Evolutionary conservation across 345 rosid genomes (phyloP).

Genomic region (Barbarea vulgaris): DNA sequence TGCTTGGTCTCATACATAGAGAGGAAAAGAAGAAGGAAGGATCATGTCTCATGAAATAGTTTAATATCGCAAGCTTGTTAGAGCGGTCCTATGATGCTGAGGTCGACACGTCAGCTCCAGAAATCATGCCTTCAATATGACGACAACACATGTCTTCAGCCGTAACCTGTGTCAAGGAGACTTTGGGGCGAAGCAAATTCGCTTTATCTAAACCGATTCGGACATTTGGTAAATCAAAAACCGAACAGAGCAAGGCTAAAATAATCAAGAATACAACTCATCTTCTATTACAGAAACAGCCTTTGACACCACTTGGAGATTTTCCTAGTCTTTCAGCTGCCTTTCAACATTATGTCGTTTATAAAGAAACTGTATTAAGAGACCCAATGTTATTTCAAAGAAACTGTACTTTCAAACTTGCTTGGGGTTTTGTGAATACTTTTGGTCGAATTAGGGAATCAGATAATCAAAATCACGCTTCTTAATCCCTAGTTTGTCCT

Average conservation of each 20-base stretch:
- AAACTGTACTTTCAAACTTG: background rate
- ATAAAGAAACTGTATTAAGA: background rate
- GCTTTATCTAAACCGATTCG: background rate
- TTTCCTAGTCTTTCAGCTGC: background rate
- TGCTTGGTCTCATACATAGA: background rate
- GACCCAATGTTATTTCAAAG: background rate
- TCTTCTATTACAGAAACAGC: background rate
- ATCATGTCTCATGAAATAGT: background rate
- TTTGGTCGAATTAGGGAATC: background rate
- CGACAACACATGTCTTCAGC: slow-evolving; percentile 34
- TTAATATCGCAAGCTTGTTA: slow-evolving; percentile 1
- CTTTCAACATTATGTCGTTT: background rate
- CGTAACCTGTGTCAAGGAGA: slow-evolving; percentile 4
- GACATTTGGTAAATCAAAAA: background rate
- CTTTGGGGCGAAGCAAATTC: background rate
- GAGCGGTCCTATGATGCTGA: slow-evolving; percentile 25
- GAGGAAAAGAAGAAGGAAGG: background rate
- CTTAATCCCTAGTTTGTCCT: background rate
- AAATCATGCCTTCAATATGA: slow-evolving; percentile 30
- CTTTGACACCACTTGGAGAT: background rate
- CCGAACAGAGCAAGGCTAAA: background rate
- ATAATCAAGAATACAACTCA: too few species aligned
- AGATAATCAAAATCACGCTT: background rate
- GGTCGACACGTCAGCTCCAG: slow-evolving; percentile 35
- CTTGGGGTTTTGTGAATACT: background rate